These are phyloP conservation scores for Chenopodium album DNA, from an alignment of 148 eudicot species.

Conservation along the genomic window DNA sequence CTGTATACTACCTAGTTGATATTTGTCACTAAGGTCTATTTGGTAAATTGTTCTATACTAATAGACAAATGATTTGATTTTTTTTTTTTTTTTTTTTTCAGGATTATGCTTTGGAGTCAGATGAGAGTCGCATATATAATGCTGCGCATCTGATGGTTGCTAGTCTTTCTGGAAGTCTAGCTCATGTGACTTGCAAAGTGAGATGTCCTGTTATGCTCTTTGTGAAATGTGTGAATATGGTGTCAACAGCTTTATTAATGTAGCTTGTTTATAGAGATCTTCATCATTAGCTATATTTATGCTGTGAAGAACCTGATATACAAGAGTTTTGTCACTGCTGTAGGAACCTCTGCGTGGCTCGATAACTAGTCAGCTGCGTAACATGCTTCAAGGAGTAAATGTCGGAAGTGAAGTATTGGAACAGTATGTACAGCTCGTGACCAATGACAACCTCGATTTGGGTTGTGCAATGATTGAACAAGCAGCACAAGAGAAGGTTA, in stretches of 20 bases:
- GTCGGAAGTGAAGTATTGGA: slow-evolving; percentile 59
- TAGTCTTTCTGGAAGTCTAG: slow-evolving; percentile 95
- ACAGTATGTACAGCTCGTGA: slow-evolving; percentile 67
- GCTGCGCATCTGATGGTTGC: slow-evolving; percentile 99
- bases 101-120: slow-evolving; percentile 98
- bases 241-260: background rate
- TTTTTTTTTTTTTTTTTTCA: slow-evolving; percentile 16
- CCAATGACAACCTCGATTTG: slow-evolving; percentile 89
- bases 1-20: slow-evolving; percentile 3
- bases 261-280: background rate
- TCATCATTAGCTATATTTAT: slow-evolving; percentile 1
- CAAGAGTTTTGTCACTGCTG: slow-evolving; percentile 3
- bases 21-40: slow-evolving; percentile 1
- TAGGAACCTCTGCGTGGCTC: slow-evolving; percentile 93
- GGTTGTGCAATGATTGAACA: slow-evolving; percentile 88
- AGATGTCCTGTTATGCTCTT: background rate
- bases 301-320: slow-evolving; percentile 6
- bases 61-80: background rate
- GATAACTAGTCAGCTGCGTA: slow-evolving; percentile 71
- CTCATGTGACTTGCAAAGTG: slow-evolving; percentile 99
- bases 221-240: background rate
- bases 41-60: background rate
- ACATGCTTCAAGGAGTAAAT: slow-evolving; percentile 58
- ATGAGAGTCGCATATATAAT: slow-evolving; percentile 77
- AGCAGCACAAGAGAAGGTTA: slow-evolving; percentile 92